Conservation (phyloP, 1,284 basidiomycete species). For the Melampsora americana region DNA sequence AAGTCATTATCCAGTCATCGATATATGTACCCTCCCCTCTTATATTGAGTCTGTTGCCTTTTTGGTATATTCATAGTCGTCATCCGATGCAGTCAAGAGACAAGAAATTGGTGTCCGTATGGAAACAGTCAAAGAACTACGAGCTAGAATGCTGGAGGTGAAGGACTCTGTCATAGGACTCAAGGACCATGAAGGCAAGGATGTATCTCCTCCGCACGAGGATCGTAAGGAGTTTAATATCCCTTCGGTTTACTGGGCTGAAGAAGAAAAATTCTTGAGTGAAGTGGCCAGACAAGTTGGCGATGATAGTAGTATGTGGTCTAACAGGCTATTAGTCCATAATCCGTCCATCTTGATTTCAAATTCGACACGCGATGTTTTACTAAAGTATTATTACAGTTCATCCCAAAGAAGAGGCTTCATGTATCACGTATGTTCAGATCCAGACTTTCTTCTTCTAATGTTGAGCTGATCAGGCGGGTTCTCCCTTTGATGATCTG, state of each 20-base stretch:
- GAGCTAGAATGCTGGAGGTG: constrained; percentile 19
- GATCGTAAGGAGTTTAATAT: constrained; percentile 10
- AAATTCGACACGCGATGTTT: constrained; percentile 72
- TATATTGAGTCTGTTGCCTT: background rate
- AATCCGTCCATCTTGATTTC: constrained; percentile 79
- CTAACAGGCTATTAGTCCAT: constrained; percentile 87
- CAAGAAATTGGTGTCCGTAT: constrained; percentile 34
- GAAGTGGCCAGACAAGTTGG: constrained; percentile 42
- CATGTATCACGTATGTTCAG: constrained; percentile 68
- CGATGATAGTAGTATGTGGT: constrained; percentile 59
- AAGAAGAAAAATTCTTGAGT: constrained; percentile 37
- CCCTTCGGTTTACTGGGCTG: constrained; percentile 6
- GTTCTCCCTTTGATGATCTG: background rate
- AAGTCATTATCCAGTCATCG: background rate
- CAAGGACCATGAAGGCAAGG: background rate
- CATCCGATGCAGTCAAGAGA: constrained; percentile 30
- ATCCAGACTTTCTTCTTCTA: background rate
- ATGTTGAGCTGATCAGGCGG: background rate
- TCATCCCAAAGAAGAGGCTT: constrained; percentile 69
- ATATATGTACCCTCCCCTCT: background rate
- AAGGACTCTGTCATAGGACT: background rate
- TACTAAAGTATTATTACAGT: constrained; percentile 86
- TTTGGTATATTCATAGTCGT: background rate
- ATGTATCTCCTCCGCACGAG: background rate
- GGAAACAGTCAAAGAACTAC: constrained; percentile 30